Percentiles rank a stretch among this genome's conserved stretches.
These are phyloP conservation scores for Pichia membranifaciens DNA, from an alignment of 805 yeast species.

Conservation along the genomic window DNA sequence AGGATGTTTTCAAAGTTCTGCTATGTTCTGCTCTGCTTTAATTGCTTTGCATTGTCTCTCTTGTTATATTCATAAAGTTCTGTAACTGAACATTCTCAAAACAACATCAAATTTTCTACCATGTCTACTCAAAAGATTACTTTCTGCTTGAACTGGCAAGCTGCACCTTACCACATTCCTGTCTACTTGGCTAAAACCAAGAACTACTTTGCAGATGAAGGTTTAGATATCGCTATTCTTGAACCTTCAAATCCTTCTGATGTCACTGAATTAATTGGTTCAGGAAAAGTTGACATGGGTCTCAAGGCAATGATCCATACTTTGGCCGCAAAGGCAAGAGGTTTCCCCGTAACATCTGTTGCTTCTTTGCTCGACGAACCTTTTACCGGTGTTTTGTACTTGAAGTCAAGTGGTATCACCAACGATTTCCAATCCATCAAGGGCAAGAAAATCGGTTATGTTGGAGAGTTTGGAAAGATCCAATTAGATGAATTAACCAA, in stretches of 20 bases:
- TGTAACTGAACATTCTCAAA: no score
- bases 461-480: constrained; percentile 55
- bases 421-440: constrained; percentile 45
- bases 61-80: no score
- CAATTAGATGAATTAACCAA: constrained; percentile 51
- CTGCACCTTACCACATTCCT: constrained; percentile 53
- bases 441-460: constrained; percentile 51
- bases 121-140: constrained; percentile 41
- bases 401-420: constrained; percentile 46
- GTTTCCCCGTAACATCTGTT: constrained; percentile 50
- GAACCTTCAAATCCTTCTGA: constrained; percentile 56
- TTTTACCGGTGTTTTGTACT: constrained; percentile 49
- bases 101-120: no score
- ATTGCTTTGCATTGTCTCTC: no score
- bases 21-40: no score
- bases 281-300: constrained; percentile 55
- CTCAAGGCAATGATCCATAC: constrained; percentile 58
- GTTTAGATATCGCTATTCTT: constrained; percentile 44
- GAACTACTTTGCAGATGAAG: constrained; percentile 47
- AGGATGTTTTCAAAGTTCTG: no score
- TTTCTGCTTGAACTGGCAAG: constrained; percentile 48
- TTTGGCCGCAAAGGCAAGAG: constrained; percentile 54
- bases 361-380: constrained; percentile 54
- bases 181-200: constrained; percentile 43
- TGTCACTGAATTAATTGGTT: constrained; percentile 51